Evolutionary conservation across 768 basidiomycete species (phyloP).

Genomic region (Thelephora ganbajun): DNA sequence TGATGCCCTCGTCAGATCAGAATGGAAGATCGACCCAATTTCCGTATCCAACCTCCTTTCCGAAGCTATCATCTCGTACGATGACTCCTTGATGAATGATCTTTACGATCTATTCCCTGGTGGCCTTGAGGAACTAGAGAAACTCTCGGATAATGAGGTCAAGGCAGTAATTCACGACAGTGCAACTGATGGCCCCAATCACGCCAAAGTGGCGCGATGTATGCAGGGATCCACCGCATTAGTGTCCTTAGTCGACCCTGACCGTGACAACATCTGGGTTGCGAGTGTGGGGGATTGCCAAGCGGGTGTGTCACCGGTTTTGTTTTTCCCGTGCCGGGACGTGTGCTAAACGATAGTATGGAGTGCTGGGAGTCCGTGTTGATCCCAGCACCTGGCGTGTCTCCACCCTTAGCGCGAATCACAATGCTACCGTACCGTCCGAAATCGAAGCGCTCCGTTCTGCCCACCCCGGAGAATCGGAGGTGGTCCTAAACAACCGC

Average conservation of each 20-base stretch:
- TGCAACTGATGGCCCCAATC: constrained; percentile 39
- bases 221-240: constrained; percentile 75
- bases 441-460: constrained; percentile 50
- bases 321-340: background rate
- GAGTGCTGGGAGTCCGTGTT: constrained; percentile 32
- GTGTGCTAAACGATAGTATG: constrained; percentile 4
- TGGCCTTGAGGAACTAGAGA: constrained; percentile 31
- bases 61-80: constrained; percentile 25
- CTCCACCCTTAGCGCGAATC: constrained; percentile 45
- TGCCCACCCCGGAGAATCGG: constrained; percentile 59
- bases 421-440: constrained; percentile 55
- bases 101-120: constrained; percentile 36
- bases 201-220: constrained; percentile 51
- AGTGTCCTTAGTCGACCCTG: constrained; percentile 58
- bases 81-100: constrained; percentile 28
- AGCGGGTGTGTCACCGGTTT: constrained; percentile 35
- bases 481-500: constrained; percentile 49
- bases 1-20: constrained; percentile 15
- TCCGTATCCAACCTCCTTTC: constrained; percentile 26
- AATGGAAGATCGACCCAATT: constrained; percentile 10
- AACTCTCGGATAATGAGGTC: constrained; percentile 36
- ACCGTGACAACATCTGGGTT: constrained; percentile 57
- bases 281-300: constrained; percentile 75
- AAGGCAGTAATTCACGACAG: constrained; percentile 52
- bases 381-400: constrained; percentile 39